Evolutionary conservation across 768 basidiomycete species (phyloP), one percentile per base, ranked within the genome.

Genomic region (Auriscalpium vulgare): DNA sequence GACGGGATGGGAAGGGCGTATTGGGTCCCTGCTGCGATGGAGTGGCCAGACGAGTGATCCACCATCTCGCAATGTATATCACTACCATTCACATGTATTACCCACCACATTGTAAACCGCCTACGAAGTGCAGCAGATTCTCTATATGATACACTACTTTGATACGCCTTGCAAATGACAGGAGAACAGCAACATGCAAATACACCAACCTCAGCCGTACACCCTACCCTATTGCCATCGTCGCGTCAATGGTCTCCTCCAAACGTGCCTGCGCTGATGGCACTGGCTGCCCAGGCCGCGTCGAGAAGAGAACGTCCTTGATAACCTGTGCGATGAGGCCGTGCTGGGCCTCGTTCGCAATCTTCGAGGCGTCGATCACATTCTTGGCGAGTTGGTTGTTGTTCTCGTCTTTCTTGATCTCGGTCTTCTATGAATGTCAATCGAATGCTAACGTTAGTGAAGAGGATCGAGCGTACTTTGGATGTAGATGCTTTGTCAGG

Each of bases 341-440:
- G 62, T 97, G 94, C 62, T 95, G 92, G 1, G 90, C 90, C 67
- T 97, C 94, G 4, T 86, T 79, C 0, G 93, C 85, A 53, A 97
- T 91, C 64, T 89, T 93, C 43, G 83, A 85, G 92, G 91, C 87
- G 67, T 99, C 95, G 69, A 85, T 87, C 29, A 95, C 89, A n/a
- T 85, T 86, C 76, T 94, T 95, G 16, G 80, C 79, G 23, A 98
- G 75, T 59, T 89, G 84, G 29, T 29, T 29, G 29, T 29, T 29
- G 55, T 85, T 93, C 53, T 94, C 91, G 61, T 94, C 91, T 62
- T 88, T 92, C 75, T 91, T 88, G 77, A 86, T 84, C 53, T 85
- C 84, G 19, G 85, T 81, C 61, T 75, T 73, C 66, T 73, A 57
- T 36, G 54, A 48, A 53, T 37, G 14, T 29, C 16, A 17, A 37